Evolutionary conservation across 768 basidiomycete species (phyloP).

Genomic region (Mycena sanguinolenta): DNA sequence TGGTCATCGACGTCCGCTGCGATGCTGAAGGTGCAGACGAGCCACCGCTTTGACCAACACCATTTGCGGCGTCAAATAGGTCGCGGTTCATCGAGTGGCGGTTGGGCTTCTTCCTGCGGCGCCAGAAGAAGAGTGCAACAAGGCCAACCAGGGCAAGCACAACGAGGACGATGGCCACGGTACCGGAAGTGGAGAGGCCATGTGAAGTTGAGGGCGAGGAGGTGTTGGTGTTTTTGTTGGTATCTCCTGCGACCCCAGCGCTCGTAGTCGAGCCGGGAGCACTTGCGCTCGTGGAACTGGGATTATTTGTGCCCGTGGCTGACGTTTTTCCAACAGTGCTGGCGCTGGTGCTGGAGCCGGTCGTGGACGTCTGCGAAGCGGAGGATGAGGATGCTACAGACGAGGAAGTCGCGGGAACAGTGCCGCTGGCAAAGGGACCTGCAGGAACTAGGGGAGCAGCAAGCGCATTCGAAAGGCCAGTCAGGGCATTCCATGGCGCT

Average conservation of each 20-base stretch:
- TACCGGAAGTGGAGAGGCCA: neutral
- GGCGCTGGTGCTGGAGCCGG: neutral
- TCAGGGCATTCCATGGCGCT: conserved; percentile 3
- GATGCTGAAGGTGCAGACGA: neutral
- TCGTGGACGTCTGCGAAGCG: neutral
- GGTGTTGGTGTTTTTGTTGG: neutral
- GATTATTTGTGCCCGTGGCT: neutral
- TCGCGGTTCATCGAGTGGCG: neutral
- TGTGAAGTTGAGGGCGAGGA: neutral
- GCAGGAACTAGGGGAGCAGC: conserved; percentile 21
- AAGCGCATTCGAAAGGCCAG: conserved; percentile 13
- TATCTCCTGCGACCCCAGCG: neutral
- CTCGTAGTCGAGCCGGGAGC: neutral
- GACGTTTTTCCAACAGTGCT: too few relatives aligned
- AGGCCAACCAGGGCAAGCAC: conserved; percentile 8
- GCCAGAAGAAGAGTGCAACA: conserved; percentile 22
- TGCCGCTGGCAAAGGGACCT: conserved; percentile 17
- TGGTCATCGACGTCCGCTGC: conserved; percentile 21
- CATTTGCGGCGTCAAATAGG: neutral
- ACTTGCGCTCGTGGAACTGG: neutral
- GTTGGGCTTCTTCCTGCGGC: neutral
- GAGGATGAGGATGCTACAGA: neutral
- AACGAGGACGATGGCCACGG: conserved; percentile 5
- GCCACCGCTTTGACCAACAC: neutral
- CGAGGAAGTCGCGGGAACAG: neutral